Evolutionary conservation across 495 filamentous ascomycete species (phyloP), one percentile per base, ranked within the genome.

Genomic region (Neurospora cerealis): DNA sequence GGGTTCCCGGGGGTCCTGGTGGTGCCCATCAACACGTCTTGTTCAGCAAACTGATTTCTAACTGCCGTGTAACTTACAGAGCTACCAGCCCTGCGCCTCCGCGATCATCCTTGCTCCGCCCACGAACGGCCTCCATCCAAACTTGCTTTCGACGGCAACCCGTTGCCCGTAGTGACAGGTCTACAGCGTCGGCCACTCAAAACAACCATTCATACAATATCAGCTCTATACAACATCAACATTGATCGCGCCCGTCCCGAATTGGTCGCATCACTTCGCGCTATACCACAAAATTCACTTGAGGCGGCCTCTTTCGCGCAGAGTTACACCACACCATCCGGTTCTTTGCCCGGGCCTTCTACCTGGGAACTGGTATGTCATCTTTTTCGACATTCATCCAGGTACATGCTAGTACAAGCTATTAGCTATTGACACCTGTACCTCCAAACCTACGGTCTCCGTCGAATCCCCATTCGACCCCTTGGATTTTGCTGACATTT

Each of bases 51-150:
- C 71, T 74, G 72, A 73, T 74, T 74, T 76, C 71, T 75, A 54
- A 75, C 74, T 79, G 75, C 69, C 21, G 71, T 74, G 75, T 73
- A 75, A 77, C 73, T 40, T 39, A 73, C 69, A 74, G 72, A 54
- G 74, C 40, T 66, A 44, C 32, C 72, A 36, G 69, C 69, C 73
- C 21, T 60, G 36, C 42, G 70, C 69, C 71, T 70, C 69, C 38
- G 39, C 70, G 69, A 73, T 73, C 66, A 75, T 70, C 76, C 76
- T 74, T 74, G 74, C 66, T 62, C 73, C 71, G 38, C 40, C 73
- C 69, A 36, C 71, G 38, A 28, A 32, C 70, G 70, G 60, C 70
- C 69, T 75, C 71, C 70, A 75, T 74, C 73, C 40, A 66, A 74
- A 72, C 41, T 24, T 60, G 54, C 28, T 66, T 34, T 66, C 54